A percentile compares a stretch with the other conserved stretches of the same genome.
phyloP scores from a whole-genome alignment of 768 basidiomycete genomes.

The Naganishia randhawae region DNA sequence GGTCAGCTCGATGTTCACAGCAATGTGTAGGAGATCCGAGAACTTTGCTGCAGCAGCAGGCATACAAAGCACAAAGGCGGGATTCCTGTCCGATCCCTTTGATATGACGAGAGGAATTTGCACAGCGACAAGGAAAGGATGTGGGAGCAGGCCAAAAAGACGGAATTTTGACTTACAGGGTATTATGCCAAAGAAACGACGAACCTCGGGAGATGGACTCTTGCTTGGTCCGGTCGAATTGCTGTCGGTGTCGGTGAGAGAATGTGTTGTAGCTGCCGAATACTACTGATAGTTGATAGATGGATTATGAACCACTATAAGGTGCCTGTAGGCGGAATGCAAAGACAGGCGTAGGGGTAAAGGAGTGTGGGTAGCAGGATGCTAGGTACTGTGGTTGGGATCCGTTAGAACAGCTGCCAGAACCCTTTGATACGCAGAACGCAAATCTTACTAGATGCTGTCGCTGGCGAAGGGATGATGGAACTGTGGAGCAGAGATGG shows the following conservation, averaged over 20 bases:
- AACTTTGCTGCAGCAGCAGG: neutral
- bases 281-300: conserved; percentile 18
- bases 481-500: conserved; percentile 9
- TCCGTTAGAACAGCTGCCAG: neutral
- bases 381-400: conserved; percentile 5
- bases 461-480: neutral
- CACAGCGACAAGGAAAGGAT: neutral
- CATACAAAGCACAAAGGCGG: neutral
- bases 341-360: conserved; percentile 9
- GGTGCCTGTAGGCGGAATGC: conserved; percentile 12
- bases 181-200: conserved; percentile 21
- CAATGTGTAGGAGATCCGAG: neutral
- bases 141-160: neutral
- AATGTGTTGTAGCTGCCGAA: neutral
- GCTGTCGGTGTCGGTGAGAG: neutral
- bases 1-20: neutral
- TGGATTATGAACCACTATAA: conserved; percentile 10
- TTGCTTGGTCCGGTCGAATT: conserved; percentile 15
- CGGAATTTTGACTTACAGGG: neutral
- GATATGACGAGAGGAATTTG: neutral
- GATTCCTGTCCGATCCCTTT: conserved; percentile 6
- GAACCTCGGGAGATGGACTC: conserved; percentile 22
- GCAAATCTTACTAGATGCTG: conserved; percentile 11
- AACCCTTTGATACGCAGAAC: too few species aligned
- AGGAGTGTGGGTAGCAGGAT: conserved; percentile 15